Base-by-base conservation (phyloP, 129 eudicot genomes). In the carrot (Daucus carota) region DNA sequence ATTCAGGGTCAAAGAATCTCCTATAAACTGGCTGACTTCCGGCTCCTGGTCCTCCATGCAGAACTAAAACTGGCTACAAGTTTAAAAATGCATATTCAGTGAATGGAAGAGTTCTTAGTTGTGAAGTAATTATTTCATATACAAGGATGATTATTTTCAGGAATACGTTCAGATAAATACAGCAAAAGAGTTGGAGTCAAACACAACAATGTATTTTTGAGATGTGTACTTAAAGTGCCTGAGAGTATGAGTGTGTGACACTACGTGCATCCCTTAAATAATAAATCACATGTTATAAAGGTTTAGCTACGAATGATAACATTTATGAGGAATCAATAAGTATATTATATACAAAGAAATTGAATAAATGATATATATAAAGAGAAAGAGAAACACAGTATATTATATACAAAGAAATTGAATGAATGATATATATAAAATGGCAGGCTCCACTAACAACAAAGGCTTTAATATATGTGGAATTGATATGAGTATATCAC, bases 21-120 rank as follows among this genome's bases (percentile, higher is more conserved):
- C 99, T 84, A 77, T 94, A 91, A 81, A 79, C 83, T 52, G 99
- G 97, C 81, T 97, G 82, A 41, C 97, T 91, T 73, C 99, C 97
- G 73, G 94, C 99, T 69, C 99, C 99, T 71, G 99, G 99, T 14
- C 99, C 99, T 57, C 99, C 99, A 85, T 94, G 99, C 47, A 94
- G 92, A 82, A 94, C 88, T 65, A 89, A 86, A 79, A 91, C 97
- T 15, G 99, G 97, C 99, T 94, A 93, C 92, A 88, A 72, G 36
- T 34, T 50, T 63, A 33, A 38, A 38, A 40, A 79, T 52, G 45
- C 57, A 75, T 60, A 14, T 80, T 79, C 46, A 83, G 75, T 40
- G 63, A 65, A 73, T 31, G 29, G n/a, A 52, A 52, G 28, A 22
- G 18, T 1, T 8, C 29, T 22, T 8, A 52, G 28, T 52, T 22